Base-by-base conservation (phyloP, 2,329 filamentous ascomycete species). In the Coniella lustricola region DNA sequence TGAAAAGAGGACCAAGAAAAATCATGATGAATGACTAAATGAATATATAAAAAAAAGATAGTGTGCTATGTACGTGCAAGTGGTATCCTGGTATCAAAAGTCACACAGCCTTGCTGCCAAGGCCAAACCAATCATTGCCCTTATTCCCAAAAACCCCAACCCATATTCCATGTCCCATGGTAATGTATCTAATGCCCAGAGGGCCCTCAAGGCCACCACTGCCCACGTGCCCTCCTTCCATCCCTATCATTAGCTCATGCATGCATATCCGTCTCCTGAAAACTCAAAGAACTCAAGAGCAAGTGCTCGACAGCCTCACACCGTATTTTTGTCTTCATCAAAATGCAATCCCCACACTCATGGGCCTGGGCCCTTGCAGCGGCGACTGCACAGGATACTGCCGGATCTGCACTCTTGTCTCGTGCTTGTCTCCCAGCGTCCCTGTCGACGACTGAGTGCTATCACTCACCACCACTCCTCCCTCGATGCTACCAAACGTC, bases 341-440 rank as follows among this genome's bases (percentile, higher is more conserved):
- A 58, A 74, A 71, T 3, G 73, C 72, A 53, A 76, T 67, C 7
- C 72, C 72, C 17, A 75, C 72, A 51, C 68, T 72, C 55, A 61
- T 63, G 46, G 67, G 66, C 48, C 66, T 59, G 16, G 59, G 61
- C n/a, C 56, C 56, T 13, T 51, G 45, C 18, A 56, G 46, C n/a
- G 38, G 34, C 3, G 39, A 29, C 20, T 36, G 25, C 12, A 45
- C 43, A 14, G 34, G 22, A 14, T 35, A 31, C 43, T 37, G 34
- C 17, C 37, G 36, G 22, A 36, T 25, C 46, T 35, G 22, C 41
- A 53, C 53, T 34, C 55, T 32, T 2, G 29, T 25, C 20, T 44
- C 31, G 4, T 41, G 47, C 38, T 43, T 46, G 9, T 47, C 55
- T 13, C 46, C 48, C 2, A 34, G 20, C 4, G 49, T 39, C 8